phyloP scores from a whole-genome alignment of 2,329 filamentous ascomycete species.

The Hymenoscyphus fraxineus region DNA sequence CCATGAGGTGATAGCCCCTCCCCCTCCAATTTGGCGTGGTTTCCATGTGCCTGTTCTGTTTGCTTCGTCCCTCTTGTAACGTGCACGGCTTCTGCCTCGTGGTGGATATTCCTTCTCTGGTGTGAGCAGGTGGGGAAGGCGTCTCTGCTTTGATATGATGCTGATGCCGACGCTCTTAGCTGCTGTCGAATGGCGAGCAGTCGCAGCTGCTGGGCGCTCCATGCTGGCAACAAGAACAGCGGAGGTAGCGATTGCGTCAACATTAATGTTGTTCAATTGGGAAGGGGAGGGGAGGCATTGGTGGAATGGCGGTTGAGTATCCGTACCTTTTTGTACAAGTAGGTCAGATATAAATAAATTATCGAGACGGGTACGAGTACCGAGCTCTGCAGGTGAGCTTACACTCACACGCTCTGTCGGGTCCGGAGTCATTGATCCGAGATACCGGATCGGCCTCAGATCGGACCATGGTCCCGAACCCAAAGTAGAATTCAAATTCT shows the following conservation, averaged over 20 bases:
- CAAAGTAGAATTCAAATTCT: background rate
- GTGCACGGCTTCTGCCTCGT: background rate
- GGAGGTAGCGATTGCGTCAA: constrained; percentile 40
- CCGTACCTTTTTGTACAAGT: too few species aligned
- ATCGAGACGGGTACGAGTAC: background rate
- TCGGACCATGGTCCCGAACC: background rate
- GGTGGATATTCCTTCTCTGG: background rate
- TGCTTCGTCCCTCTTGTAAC: background rate
- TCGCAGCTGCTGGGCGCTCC: constrained; percentile 35
- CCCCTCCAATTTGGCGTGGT: background rate
- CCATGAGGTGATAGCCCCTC: too few species aligned
- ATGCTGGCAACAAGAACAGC: constrained; percentile 42
- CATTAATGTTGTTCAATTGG: constrained; percentile 37
- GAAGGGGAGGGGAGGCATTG: background rate
- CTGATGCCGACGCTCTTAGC: constrained; percentile 17
- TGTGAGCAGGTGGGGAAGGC: background rate
- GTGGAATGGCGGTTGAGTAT: background rate
- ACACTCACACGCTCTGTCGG: too few species aligned
- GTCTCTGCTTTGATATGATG: background rate
- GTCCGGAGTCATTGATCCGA: background rate
- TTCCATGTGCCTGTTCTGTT: background rate
- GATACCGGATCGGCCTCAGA: background rate
- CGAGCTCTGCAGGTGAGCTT: background rate
- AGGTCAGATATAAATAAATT: background rate
- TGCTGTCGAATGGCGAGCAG: constrained; percentile 19